Conservation (phyloP, 169 alveolate species). For the Plasmodium cynomolgi region DNA sequence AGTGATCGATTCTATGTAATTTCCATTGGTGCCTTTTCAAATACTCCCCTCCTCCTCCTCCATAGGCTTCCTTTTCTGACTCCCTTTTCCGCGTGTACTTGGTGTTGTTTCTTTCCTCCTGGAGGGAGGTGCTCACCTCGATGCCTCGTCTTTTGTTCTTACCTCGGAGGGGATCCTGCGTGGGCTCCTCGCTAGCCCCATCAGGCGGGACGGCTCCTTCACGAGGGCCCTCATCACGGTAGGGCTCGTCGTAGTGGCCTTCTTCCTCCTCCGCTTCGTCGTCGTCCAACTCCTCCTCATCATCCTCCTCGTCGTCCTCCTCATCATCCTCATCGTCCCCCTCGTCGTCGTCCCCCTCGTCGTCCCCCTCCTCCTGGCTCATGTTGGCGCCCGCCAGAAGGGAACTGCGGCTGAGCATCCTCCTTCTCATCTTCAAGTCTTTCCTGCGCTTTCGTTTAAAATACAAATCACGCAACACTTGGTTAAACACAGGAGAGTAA, state of each 20-base stretch:
- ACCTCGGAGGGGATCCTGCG: not conserved
- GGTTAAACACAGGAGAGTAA: conserved; percentile 17
- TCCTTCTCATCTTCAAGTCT: not conserved
- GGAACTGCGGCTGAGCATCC: not conserved
- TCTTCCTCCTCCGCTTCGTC: not conserved
- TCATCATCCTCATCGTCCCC: not conserved
- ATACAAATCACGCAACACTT: not conserved
- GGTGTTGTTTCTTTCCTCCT: not conserved
- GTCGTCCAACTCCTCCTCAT: not conserved
- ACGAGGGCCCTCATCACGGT: not conserved
- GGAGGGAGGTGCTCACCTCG: not conserved
- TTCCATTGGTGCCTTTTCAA: conserved; percentile 41
- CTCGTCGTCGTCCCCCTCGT: not conserved
- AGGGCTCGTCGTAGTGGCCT: not conserved
- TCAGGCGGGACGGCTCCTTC: not conserved
- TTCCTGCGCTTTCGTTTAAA: not conserved
- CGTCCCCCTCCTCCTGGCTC: not conserved
- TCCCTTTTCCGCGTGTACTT: not conserved
- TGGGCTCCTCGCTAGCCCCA: not conserved
- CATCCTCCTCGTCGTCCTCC: not conserved
- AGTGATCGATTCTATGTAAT: not conserved
- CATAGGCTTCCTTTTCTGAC: not conserved
- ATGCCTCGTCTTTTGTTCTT: not conserved
- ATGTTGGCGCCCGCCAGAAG: not conserved
- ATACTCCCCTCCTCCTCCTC: not conserved